A percentile compares a stretch with the other conserved stretches of the same genome.
Conservation (phyloP, 495 filamentous ascomycete genomes). For the Hypoxylon trugodes region DNA sequence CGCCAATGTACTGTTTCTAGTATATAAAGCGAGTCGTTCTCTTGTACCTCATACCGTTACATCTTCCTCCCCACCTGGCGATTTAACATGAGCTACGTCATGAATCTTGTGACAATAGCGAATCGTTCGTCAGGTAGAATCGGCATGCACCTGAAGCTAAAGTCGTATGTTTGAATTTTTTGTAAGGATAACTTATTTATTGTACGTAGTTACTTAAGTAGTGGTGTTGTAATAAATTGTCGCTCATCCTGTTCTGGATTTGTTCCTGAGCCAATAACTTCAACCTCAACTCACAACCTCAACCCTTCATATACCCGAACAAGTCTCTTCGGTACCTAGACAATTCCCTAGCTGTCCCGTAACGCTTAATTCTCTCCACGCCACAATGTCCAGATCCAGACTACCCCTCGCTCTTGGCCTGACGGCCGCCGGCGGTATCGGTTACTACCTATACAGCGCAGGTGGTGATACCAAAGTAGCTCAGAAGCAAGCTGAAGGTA, state of each 20-base stretch:
- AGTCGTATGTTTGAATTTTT: constrained; percentile 26
- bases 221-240: constrained; percentile 26
- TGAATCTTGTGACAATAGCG: constrained; percentile 38
- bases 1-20: background rate
- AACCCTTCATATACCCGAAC: constrained; percentile 7
- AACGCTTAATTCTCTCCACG: constrained; percentile 15
- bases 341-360: background rate
- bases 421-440: constrained; percentile 70
- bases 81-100: constrained; percentile 33
- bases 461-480: constrained; percentile 85
- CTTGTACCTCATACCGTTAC: constrained; percentile 19
- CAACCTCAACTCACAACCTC: constrained; percentile 17
- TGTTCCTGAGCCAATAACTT: constrained; percentile 22
- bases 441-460: constrained; percentile 91
- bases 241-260: constrained; percentile 1
- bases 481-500: constrained; percentile 84
- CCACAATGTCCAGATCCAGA: constrained; percentile 62
- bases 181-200: constrained; percentile 5
- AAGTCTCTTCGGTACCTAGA: background rate
- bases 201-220: constrained; percentile 7
- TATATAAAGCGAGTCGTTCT: constrained; percentile 8
- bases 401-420: constrained; percentile 66
- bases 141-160: constrained; percentile 15
- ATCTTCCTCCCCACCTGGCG: constrained; percentile 21
- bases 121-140: constrained; percentile 19